Percentiles rank a stretch among this genome's conserved stretches.
These are phyloP conservation scores for Fraxinus americana DNA, from an alignment of 257 asterid genomes.

Conservation along the genomic window DNA sequence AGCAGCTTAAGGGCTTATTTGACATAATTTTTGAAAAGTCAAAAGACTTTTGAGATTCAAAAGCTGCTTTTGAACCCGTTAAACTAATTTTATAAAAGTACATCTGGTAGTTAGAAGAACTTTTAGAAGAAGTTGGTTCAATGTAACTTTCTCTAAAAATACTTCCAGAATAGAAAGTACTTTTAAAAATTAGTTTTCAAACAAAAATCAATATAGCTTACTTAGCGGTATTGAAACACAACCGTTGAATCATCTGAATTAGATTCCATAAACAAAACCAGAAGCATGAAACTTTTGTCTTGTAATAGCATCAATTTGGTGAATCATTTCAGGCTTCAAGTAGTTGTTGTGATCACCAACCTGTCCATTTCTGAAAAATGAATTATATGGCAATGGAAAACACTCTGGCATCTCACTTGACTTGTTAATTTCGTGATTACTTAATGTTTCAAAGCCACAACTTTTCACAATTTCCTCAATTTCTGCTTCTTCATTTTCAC, in stretches of 20 bases:
- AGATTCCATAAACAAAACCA: slow-evolving; percentile 55
- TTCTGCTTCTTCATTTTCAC: slow-evolving; percentile 24
- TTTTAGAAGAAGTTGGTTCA: too few relatives aligned
- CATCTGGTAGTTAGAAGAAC: too few relatives aligned
- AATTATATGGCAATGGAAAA: slow-evolving; percentile 46
- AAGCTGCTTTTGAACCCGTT: too few relatives aligned
- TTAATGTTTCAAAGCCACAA: slow-evolving; percentile 53
- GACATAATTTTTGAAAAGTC: too few relatives aligned
- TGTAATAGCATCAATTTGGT: slow-evolving; percentile 46
- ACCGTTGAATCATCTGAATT: background rate
- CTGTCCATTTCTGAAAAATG: slow-evolving; percentile 53
- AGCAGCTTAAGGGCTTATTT: too few relatives aligned
- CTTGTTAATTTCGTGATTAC: slow-evolving; percentile 43
- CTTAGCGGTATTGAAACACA: too few relatives aligned
- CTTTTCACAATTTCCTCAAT: slow-evolving; percentile 40
- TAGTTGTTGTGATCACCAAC: slow-evolving; percentile 47
- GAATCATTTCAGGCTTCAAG: slow-evolving; percentile 39
- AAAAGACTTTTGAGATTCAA: too few relatives aligned
- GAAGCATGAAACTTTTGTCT: slow-evolving; percentile 32
- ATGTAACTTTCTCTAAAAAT: too few relatives aligned
- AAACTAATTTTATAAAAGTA: too few relatives aligned
- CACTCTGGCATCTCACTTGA: slow-evolving; percentile 34
- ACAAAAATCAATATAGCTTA: too few relatives aligned
- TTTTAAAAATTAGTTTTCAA: too few relatives aligned
- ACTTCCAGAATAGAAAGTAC: too few relatives aligned